phyloP scores from a whole-genome alignment of 768 basidiomycete species.

The Strobilomyces echinocephalus region DNA sequence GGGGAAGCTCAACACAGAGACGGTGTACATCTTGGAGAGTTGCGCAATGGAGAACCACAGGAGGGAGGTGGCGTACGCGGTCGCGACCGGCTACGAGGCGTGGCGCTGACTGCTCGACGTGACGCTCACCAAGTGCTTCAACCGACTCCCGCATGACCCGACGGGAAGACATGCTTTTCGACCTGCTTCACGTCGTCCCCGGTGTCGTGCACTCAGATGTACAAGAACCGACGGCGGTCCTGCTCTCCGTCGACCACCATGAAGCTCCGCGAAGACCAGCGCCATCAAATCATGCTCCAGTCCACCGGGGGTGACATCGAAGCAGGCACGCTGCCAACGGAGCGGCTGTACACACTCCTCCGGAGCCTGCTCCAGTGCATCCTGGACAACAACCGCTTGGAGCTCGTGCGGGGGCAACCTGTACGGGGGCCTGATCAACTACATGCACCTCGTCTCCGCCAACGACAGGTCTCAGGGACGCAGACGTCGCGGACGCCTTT shows the following conservation, averaged over 20 bases:
- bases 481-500: slow-evolving; percentile 17
- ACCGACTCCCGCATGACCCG: slow-evolving; percentile 74
- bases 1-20: slow-evolving; percentile 66
- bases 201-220: slow-evolving; percentile 62
- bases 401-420: slow-evolving; percentile 90
- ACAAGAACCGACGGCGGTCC: slow-evolving; percentile 68
- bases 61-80: slow-evolving; percentile 70
- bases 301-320: slow-evolving; percentile 59
- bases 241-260: slow-evolving; percentile 80
- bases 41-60: slow-evolving; percentile 87
- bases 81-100: slow-evolving; percentile 66
- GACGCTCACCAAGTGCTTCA: slow-evolving; percentile 81
- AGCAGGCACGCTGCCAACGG: slow-evolving; percentile 69
- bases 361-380: slow-evolving; percentile 72
- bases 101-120: slow-evolving; percentile 87
- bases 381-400: slow-evolving; percentile 69
- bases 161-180: slow-evolving; percentile 86
- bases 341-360: slow-evolving; percentile 71
- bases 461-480: slow-evolving; percentile 14
- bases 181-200: slow-evolving; percentile 80
- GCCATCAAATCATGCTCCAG: slow-evolving; percentile 63
- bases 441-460: slow-evolving; percentile 59
- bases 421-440: slow-evolving; percentile 89
- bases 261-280: slow-evolving; percentile 80
- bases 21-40: slow-evolving; percentile 72